phyloP scores from a whole-genome alignment of 2,329 filamentous ascomycete genomes.

The Penicillium sp. region DNA sequence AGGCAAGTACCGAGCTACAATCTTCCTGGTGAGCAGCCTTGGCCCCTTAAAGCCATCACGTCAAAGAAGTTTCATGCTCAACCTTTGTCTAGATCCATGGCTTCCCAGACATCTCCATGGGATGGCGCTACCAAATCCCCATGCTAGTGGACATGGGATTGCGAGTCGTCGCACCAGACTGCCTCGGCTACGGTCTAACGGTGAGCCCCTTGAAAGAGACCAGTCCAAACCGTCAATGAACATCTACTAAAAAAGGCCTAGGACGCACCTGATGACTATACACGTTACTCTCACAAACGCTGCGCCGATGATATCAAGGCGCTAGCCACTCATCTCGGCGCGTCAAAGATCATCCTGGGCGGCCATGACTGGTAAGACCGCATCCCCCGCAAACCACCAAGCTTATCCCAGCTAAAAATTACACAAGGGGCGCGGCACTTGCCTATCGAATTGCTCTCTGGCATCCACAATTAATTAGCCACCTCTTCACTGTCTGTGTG shows the following conservation, averaged over 20 bases:
- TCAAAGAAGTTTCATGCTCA: background rate
- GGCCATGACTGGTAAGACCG: conserved; percentile 78
- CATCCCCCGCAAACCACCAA: background rate
- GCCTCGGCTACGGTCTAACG: conserved; percentile 84
- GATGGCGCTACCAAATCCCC: conserved; percentile 90
- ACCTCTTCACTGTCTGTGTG: conserved; percentile 81
- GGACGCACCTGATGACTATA: conserved; percentile 65
- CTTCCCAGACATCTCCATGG: conserved; percentile 81
- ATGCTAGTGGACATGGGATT: conserved; percentile 73
- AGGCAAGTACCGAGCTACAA: conserved; percentile 55
- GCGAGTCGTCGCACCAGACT: conserved; percentile 81
- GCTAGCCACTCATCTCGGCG: conserved; percentile 66
- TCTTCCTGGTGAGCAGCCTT: conserved; percentile 56
- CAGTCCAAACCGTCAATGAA: conserved; percentile 23
- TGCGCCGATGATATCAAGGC: conserved; percentile 76
- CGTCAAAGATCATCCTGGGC: conserved; percentile 73
- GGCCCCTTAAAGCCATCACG: background rate
- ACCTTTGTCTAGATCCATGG: conserved; percentile 66
- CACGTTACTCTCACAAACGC: conserved; percentile 73
- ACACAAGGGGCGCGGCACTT: conserved; percentile 71
- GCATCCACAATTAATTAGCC: conserved; percentile 73
- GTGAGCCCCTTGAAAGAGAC: conserved; percentile 44
- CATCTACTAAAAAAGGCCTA: conserved; percentile 44
- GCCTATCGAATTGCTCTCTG: conserved; percentile 77
- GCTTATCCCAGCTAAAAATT: background rate